These are phyloP conservation scores for Aspergillus aculeatinus DNA, from an alignment of 2,329 filamentous ascomycete species.

Conservation along the genomic window DNA sequence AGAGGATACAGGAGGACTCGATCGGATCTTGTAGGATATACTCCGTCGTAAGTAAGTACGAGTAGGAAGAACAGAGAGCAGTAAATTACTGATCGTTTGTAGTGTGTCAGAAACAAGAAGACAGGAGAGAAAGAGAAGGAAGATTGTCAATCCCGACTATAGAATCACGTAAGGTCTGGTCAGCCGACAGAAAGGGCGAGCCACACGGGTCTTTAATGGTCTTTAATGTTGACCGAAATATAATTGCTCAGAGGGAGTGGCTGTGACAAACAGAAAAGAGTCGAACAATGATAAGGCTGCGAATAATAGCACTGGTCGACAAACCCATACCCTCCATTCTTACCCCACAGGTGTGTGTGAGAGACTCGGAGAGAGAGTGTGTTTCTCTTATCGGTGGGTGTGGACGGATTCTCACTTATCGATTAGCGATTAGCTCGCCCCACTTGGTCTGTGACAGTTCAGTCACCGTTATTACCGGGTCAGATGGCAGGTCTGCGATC, in stretches of 20 bases:
- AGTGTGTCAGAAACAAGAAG: not conserved
- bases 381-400: conserved; percentile 9
- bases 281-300: not conserved
- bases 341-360: conserved; percentile 5
- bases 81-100: too few species aligned
- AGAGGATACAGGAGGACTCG: not conserved
- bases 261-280: not conserved
- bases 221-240: not conserved
- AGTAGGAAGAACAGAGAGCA: not conserved
- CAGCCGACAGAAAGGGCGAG: conserved; percentile 10
- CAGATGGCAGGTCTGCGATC: not conserved
- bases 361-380: not conserved
- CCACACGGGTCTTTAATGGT: not conserved
- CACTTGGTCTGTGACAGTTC: not conserved
- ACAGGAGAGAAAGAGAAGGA: not conserved
- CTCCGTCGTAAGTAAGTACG: not conserved
- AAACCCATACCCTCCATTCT: not conserved
- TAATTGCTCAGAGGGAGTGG: not conserved
- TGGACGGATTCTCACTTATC: conserved; percentile 6
- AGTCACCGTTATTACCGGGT: not conserved
- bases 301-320: not conserved
- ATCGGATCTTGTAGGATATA: not conserved
- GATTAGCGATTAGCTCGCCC: conserved; percentile 13
- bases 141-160: not conserved
- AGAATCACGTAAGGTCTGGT: conserved; percentile 2